A percentile compares a stretch with the other conserved stretches of the same genome.
These are phyloP conservation scores for Tricholoma bakamatsutake DNA, from an alignment of 768 basidiomycete genomes.

Conservation along the genomic window DNA sequence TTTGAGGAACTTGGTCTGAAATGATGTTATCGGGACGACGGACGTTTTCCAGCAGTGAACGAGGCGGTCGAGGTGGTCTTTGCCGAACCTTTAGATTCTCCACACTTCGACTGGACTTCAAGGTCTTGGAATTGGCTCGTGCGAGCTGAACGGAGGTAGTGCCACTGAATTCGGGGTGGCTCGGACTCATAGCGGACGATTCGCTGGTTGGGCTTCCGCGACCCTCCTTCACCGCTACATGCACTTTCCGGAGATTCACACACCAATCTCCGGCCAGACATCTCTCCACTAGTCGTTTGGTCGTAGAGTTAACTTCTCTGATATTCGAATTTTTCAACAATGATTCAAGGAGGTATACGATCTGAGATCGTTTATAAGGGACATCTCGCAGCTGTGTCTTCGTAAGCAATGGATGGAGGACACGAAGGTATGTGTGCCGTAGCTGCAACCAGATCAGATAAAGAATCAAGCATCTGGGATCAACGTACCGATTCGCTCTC, in stretches of 20 bases:
- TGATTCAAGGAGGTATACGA: slow-evolving; percentile 76
- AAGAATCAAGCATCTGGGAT: not conserved
- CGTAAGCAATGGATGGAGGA: slow-evolving; percentile 90
- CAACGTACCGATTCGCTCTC: slow-evolving; percentile 83
- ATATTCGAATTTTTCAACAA: slow-evolving; percentile 70
- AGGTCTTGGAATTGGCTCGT: slow-evolving; percentile 33
- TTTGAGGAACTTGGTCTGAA: not conserved
- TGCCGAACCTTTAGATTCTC: slow-evolving; percentile 43
- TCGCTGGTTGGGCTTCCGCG: slow-evolving; percentile 39
- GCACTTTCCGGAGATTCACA: slow-evolving; percentile 51
- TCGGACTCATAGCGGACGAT: slow-evolving; percentile 32
- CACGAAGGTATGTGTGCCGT: slow-evolving; percentile 94
- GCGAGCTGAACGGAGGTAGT: slow-evolving; percentile 29
- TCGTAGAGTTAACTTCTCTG: slow-evolving; percentile 81
- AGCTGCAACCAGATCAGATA: slow-evolving; percentile 38
- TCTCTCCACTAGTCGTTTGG: slow-evolving; percentile 85
- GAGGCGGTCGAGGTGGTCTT: slow-evolving; percentile 21
- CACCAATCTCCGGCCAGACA: slow-evolving; percentile 89
- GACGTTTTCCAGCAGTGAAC: slow-evolving; percentile 29
- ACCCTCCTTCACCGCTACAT: slow-evolving; percentile 8
- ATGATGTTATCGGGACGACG: slow-evolving; percentile 18
- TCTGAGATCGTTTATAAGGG: slow-evolving; percentile 90
- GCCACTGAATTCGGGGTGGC: slow-evolving; percentile 19
- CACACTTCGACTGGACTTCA: slow-evolving; percentile 64
- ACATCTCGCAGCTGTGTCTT: slow-evolving; percentile 83